A percentile compares a stretch with the other conserved stretches of the same genome.
Evolutionary conservation across 768 basidiomycete species (phyloP).

Genomic region (Leccinum imitatum): DNA sequence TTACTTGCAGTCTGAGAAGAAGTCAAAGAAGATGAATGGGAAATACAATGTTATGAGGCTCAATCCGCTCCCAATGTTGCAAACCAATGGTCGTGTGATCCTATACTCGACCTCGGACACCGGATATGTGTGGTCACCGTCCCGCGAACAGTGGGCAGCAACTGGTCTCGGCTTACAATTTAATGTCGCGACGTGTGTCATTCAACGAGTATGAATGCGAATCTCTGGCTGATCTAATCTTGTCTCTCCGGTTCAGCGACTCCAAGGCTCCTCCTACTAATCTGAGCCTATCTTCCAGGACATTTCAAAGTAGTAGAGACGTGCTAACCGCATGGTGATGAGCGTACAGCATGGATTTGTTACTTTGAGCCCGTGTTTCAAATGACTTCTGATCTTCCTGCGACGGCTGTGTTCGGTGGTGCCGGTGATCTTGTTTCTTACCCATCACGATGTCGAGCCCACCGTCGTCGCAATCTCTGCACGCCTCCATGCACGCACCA

Average conservation of each 20-base stretch:
- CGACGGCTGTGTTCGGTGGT: not conserved
- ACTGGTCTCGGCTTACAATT: too few species aligned
- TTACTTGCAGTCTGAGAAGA: not conserved
- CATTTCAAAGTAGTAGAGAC: not conserved
- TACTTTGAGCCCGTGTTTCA: not conserved
- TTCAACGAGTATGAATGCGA: too few species aligned
- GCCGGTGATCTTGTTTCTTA: conserved; percentile 13
- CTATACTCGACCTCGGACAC: not conserved
- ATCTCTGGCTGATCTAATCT: too few species aligned
- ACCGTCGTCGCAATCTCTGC: conserved; percentile 29
- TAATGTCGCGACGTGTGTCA: not conserved
- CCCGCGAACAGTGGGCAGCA: too few species aligned
- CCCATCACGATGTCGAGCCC: conserved; percentile 33
- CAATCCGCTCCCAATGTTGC: too few species aligned
- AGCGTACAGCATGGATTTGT: not conserved
- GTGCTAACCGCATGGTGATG: not conserved
- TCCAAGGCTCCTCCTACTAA: not conserved
- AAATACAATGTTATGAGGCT: not conserved
- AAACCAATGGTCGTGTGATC: not conserved
- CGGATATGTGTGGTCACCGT: not conserved
- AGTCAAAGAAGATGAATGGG: not conserved
- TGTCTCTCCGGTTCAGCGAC: not conserved
- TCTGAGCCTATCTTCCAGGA: not conserved
- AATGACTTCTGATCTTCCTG: not conserved
- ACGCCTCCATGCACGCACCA: conserved; percentile 34